These are phyloP conservation scores for Sugiyamaella valdiviana DNA, from an alignment of 805 yeast species.

Conservation along the genomic window DNA sequence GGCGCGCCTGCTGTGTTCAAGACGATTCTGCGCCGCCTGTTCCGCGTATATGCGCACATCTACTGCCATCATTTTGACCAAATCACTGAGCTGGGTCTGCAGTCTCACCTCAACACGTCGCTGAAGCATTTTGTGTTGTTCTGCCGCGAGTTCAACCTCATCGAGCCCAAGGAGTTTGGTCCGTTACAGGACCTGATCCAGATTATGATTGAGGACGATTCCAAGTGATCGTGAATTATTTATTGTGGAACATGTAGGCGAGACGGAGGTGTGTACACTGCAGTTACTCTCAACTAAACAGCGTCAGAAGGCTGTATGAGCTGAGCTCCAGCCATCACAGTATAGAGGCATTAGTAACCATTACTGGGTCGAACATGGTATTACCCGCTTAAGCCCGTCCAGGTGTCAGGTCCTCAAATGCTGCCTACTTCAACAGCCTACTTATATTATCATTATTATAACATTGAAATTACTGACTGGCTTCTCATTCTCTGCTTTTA, in stretches of 20 bases:
- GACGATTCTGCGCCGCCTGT: constrained; percentile 84
- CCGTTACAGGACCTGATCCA: constrained; percentile 82
- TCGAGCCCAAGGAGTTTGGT: constrained; percentile 78
- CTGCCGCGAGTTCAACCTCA: constrained; percentile 72
- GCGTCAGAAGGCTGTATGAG: too few relatives aligned
- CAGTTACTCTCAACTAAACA: too few relatives aligned
- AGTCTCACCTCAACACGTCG: constrained; percentile 88
- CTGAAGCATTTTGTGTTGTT: constrained; percentile 90
- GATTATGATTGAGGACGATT: constrained; percentile 47
- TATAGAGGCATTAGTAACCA: too few relatives aligned
- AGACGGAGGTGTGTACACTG: background rate
- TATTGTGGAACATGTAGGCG: background rate
- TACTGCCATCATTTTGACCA: constrained; percentile 98
- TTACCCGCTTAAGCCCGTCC: too few relatives aligned
- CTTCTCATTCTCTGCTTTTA: too few relatives aligned
- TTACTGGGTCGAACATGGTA: too few relatives aligned
- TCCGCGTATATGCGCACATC: constrained; percentile 93
- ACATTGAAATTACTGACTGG: too few relatives aligned
- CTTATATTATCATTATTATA: too few relatives aligned
- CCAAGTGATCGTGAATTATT: background rate
- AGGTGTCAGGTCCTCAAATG: too few relatives aligned
- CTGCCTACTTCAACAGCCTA: too few relatives aligned
- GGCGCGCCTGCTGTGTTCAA: constrained; percentile 72
- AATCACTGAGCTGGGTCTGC: constrained; percentile 84
- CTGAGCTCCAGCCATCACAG: too few relatives aligned